Evolutionary conservation across 2,329 filamentous ascomycete genomes (phyloP), one percentile per base, ranked within the genome.

Genomic region (Emydomyces testavorans): DNA sequence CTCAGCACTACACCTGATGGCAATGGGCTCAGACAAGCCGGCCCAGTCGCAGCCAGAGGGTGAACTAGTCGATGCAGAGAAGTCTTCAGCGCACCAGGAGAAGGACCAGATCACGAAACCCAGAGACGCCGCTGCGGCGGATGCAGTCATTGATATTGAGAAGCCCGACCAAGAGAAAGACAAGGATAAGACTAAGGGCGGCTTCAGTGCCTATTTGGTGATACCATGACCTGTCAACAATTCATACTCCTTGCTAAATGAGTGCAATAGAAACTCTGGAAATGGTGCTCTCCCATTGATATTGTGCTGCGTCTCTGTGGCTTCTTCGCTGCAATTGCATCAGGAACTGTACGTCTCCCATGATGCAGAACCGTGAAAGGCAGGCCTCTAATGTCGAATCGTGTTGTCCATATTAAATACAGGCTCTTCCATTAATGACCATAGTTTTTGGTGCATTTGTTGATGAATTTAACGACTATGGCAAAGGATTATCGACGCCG

Each of bases 391-490:
- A 26, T 20, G n/a, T 35, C 10, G 21, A n/a, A 15, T 13, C 7
- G 13, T 15, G 4, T 20, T 35, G 34, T 35, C 32, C 23, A 28
- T 31, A 4, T 16, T 26, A 7, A 32, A 18, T 20, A 2, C 36
- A 52, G 51, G 45, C 51, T 20, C 45, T 52, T 21, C 71, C 73
- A 0, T 53, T 75, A 21, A 74, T 75, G 68, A 66, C 71, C 51
- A 50, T 76, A n/a, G 60, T 77, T 3, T 76, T 76, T 52, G 74
- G 73, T 8, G 62, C 66, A 45, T 73, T 73, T 38, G 67, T 73
- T 3, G 69, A 66, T 3, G 56, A 64, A 32, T 73, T 75, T 52
- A 73, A 66, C 39, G 60, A 67, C 23, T 74, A 67, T 31, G 63
- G 58, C 1, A 57, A 57, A 1, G 67, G 65, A 26, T 40, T 1